phyloP scores from a whole-genome alignment of 169 alveolate genomes.

The Cryptosporidium muris region DNA sequence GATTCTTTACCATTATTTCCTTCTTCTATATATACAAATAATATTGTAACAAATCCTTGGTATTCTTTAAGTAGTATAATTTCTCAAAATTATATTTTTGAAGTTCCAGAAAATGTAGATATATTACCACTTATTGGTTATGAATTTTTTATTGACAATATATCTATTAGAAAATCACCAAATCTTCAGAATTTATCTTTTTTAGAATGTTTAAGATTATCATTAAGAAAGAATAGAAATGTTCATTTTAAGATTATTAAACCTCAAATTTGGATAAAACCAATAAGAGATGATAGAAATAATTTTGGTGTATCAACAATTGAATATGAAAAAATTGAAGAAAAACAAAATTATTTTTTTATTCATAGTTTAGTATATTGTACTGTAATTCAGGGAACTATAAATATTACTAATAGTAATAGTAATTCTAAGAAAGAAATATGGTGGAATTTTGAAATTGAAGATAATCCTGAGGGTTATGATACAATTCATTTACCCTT shows the following conservation, averaged over 20 bases:
- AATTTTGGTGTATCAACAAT: not conserved
- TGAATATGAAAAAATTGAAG: not conserved
- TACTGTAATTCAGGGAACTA: conserved; percentile 22
- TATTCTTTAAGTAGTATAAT: conserved; percentile 29
- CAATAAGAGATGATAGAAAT: conserved; percentile 5
- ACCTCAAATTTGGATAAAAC: conserved; percentile 62
- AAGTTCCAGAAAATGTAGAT: conserved; percentile 66
- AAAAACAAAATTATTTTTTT: conserved; percentile 21
- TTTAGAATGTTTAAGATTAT: conserved; percentile 48
- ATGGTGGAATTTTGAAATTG: conserved; percentile 62
- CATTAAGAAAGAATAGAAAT: conserved; percentile 4
- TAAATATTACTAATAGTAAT: not conserved
- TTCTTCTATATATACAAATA: conserved; percentile 43
- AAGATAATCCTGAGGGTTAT: not conserved
- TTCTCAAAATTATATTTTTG: conserved; percentile 19
- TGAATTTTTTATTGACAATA: conserved; percentile 15
- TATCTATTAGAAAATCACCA: conserved; percentile 23
- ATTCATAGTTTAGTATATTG: conserved; percentile 35
- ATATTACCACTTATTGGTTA: conserved; percentile 47
- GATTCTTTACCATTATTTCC: conserved; percentile 35
- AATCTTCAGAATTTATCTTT: conserved; percentile 26
- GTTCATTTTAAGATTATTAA: conserved; percentile 22
- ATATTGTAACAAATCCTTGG: conserved; percentile 61
- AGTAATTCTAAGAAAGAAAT: conserved; percentile 13
- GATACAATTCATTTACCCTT: conserved; percentile 36